Evolutionary conservation across 73 alveolate genomes (phyloP), one percentile per base, ranked within the genome.

Genomic region (Paramecium biaurelia): DNA sequence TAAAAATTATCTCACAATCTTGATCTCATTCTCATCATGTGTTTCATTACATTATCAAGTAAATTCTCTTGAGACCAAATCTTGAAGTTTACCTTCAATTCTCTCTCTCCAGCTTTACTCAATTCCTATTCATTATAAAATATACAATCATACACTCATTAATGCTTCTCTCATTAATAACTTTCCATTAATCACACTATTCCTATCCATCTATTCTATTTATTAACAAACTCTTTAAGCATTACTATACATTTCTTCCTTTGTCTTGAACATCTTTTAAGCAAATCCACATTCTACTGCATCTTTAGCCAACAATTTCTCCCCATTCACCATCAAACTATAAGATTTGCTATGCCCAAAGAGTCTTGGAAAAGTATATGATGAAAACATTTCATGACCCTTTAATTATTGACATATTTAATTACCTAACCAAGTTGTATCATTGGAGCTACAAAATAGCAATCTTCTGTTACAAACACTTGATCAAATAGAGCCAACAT

Each of bases 391-490:
- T 11, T 79, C 90, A 43, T 47, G 90, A 43, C 74, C 21, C 84
- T 63, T 23, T 30, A 7, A 12, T 15, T 67, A 14, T 23, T 0
- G 43, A 63, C 14, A 23, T 30, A 26, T 26, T 1, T 63, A 4
- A 7, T 11, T 63, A 63, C 84, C 26, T 79, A 79, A 38, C 76
- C 90, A 79, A 79, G 56, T 30, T 30, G n/a, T 23, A 79, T 32
- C 90, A 79, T 79, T 20, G 90, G 90, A 79, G 90, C 90, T 10
- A 79, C 45, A 79, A 79, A 79, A 45, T 79, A 79, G 20, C 63
- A 30, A 79, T 79, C 72, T 41, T 79, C 74, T 24, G 90, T 79
- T 8, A 79, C 72, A 79, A 42, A 79, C 9, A 79, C 90, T 79
- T 79, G 26, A 79, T 79, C 90, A 45, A 79, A 79, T 45, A 43